These are phyloP conservation scores for Claviceps humidiphila DNA, from an alignment of 2,329 filamentous ascomycete genomes.

Conservation along the genomic window DNA sequence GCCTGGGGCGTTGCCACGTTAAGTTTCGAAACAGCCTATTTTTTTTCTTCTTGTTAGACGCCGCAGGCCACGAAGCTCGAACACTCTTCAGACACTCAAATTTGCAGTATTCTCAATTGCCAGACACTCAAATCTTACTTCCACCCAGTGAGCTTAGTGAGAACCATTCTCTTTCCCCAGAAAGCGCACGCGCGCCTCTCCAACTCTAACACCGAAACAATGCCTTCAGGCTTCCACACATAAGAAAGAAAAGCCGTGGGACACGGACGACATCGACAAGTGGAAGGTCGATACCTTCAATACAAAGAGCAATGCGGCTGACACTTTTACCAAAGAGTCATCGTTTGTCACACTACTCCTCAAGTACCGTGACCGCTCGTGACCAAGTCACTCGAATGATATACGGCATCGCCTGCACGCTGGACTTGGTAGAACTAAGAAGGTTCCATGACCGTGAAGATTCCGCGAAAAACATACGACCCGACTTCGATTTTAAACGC, in stretches of 20 bases:
- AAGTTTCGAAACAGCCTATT: neutral
- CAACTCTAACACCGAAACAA: conserved; percentile 19
- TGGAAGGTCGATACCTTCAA: conserved; percentile 88
- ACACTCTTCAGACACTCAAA: neutral
- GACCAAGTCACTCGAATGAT: conserved; percentile 74
- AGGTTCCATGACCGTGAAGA: conserved; percentile 93
- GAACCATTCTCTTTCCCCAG: neutral
- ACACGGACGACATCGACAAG: conserved; percentile 93
- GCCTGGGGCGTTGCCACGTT: neutral
- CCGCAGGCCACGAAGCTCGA: neutral
- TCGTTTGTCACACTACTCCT: conserved; percentile 82
- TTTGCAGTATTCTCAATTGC: neutral
- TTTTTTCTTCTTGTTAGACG: neutral
- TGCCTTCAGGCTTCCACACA: conserved; percentile 64
- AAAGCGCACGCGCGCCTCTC: neutral
- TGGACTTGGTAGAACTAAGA: conserved; percentile 68
- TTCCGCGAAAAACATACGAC: conserved; percentile 81
- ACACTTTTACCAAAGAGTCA: conserved; percentile 84
- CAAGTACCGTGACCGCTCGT: conserved; percentile 88
- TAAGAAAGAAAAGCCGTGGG: conserved; percentile 85
- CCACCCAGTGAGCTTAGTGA: neutral
- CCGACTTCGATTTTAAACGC: conserved; percentile 89
- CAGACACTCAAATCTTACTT: neutral
- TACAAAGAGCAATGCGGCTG: conserved; percentile 69
- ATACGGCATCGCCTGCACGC: conserved; percentile 73